Base-by-base conservation (phyloP, 1,284 basidiomycete genomes). In the Xerocomus alliaceus region DNA sequence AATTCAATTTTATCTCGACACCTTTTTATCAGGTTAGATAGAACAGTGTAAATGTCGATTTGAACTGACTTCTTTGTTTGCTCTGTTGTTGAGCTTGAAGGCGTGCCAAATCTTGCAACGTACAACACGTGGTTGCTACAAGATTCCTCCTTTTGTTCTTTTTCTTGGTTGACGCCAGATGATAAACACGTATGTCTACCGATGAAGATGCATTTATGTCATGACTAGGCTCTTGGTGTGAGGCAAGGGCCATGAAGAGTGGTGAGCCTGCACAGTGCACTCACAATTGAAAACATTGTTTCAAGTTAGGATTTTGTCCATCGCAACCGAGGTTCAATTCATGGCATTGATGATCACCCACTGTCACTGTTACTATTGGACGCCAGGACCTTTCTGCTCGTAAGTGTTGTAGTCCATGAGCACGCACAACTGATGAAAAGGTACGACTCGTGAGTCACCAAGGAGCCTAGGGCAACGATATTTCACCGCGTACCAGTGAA, bases 261-360 rank as follows among this genome's bases (percentile, higher is more conserved):
- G 1, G 11, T 20, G n/a, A n/a, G n/a, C n/a, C n/a, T n/a, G 29
- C 5, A 17, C 9, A 29, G n/a, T 3, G n/a, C 6, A 41, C 61
- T 60, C 68, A 89, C 89, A 90, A 77, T 26, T 74, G 64, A 60
- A 87, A 81, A 0, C 73, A 74, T 2, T 81, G 76, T 65, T 85
- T 88, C 52, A 85, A 75, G 68, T 90, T 90, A 1, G 87, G 83
- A 62, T 87, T 89, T 68, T 90, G 88, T 0, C 89, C 88, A 57
- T 91, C 88, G 26, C 78, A 78, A 0, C 89, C 89, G 5, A 91
- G 82, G 18, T 79, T 72, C 18, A 84, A 78, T 65, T 90, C 89
- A 62, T 85, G 81, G 3, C 62, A 62, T 24, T 81, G 78, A 24
- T 82, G 78, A 5, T 78, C 76, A 58, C 84, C 83, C 20, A 85